These are phyloP conservation scores for Selenicereus undatus DNA, from an alignment of 148 eudicot species.

Conservation along the genomic window DNA sequence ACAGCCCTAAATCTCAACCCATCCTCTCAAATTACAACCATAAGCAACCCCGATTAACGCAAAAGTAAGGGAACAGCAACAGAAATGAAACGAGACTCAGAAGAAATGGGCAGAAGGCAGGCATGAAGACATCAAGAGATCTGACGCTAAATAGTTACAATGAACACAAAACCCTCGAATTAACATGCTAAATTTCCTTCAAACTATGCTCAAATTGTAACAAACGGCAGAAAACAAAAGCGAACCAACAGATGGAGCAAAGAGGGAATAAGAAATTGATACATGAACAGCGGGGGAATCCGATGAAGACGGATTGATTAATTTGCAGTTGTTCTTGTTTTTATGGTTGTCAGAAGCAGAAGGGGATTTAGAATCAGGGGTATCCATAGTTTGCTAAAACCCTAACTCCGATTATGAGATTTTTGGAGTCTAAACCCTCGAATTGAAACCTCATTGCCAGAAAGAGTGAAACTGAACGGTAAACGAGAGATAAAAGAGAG, in stretches of 20 bases:
- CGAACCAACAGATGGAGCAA: not conserved
- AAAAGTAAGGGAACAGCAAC: not conserved
- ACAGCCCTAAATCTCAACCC: not conserved
- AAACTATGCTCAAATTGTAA: not conserved
- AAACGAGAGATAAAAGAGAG: not conserved
- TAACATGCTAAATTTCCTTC: not conserved
- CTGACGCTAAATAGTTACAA: not conserved
- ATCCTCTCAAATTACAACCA: slow-evolving; percentile 1
- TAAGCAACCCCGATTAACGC: not conserved
- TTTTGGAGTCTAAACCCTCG: too few species aligned
- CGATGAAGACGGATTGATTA: slow-evolving; percentile 26
- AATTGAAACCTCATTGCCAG: slow-evolving; percentile 17
- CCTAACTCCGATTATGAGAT: slow-evolving; percentile 25
- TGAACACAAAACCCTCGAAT: slow-evolving; percentile 11
- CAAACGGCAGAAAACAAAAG: too few species aligned
- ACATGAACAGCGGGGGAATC: slow-evolving; percentile 33
- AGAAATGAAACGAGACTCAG: not conserved
- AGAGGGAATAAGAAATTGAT: not conserved
- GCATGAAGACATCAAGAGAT: not conserved
- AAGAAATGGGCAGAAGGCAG: not conserved
- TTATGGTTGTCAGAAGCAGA: slow-evolving; percentile 3
- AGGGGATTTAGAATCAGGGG: slow-evolving; percentile 27
- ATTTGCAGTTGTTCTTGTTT: slow-evolving; percentile 21
- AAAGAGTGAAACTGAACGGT: not conserved
- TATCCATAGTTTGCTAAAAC: slow-evolving; percentile 26